A percentile compares a stretch with the other conserved stretches of the same genome.
Evolutionary conservation across 768 basidiomycete genomes (phyloP).

Genomic region (Sistotremastrum niveocremeum): DNA sequence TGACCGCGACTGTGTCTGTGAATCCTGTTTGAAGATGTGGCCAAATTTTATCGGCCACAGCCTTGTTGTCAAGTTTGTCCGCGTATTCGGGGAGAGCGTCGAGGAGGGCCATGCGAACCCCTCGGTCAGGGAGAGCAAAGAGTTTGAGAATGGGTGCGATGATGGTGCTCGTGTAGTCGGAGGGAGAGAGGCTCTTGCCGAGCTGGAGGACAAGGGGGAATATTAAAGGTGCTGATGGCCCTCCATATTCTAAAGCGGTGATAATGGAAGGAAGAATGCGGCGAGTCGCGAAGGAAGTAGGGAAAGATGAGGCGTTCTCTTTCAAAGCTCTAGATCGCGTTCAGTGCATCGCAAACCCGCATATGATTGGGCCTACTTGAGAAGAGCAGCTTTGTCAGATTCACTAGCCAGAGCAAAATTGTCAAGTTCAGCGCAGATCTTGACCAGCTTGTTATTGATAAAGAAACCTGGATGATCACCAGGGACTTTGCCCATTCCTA

Average conservation of each 20-base stretch:
- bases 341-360: not conserved
- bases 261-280: conserved; percentile 82
- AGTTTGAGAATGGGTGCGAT: conserved; percentile 72
- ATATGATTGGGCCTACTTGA: conserved; percentile 35
- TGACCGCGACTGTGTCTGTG: conserved; percentile 83
- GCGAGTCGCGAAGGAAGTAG: conserved; percentile 71
- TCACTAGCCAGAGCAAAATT: conserved; percentile 74
- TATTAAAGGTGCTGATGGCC: conserved; percentile 60
- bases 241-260: conserved; percentile 65
- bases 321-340: conserved; percentile 48
- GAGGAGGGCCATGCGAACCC: conserved; percentile 85
- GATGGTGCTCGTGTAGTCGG: conserved; percentile 57
- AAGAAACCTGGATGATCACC: conserved; percentile 66
- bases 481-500: conserved; percentile 56
- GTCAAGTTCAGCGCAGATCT: conserved; percentile 74
- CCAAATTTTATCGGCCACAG: conserved; percentile 80
- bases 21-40: conserved; percentile 94
- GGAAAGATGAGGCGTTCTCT: conserved; percentile 69
- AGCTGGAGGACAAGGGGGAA: conserved; percentile 77
- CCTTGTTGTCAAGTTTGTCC: conserved; percentile 77
- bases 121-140: conserved; percentile 82
- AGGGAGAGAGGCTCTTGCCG: conserved; percentile 52
- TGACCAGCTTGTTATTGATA: conserved; percentile 64
- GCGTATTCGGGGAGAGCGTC: conserved; percentile 75
- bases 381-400: conserved; percentile 56